phyloP scores from a whole-genome alignment of 257 asterid species.

The Nicotiana undulata region DNA sequence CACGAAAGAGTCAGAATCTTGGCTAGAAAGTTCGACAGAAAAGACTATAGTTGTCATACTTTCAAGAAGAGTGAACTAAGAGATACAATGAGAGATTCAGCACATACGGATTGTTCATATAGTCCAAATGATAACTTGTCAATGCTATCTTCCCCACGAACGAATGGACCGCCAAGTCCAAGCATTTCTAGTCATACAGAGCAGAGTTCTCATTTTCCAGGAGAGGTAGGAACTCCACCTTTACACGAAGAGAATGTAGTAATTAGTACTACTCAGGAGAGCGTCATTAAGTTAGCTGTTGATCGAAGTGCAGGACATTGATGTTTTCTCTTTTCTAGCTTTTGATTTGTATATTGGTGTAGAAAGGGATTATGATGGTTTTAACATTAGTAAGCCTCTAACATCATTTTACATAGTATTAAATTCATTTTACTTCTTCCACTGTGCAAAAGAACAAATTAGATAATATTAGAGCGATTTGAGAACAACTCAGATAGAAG shows the following conservation, averaged over 20 bases:
- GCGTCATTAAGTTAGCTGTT: not conserved
- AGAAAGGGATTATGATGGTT: not conserved
- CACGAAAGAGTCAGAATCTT: not conserved
- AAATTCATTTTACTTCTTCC: not conserved
- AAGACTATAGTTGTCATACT: conserved; percentile 36
- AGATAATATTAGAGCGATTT: too few species aligned
- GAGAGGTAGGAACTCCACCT: not conserved
- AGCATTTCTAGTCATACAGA: conserved; percentile 18
- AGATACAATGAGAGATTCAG: conserved; percentile 1
- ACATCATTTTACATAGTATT: not conserved
- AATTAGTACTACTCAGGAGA: not conserved
- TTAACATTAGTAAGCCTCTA: not conserved
- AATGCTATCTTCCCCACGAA: conserved; percentile 1
- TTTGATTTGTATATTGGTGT: not conserved
- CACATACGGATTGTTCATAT: not conserved
- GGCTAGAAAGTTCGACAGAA: conserved; percentile 18
- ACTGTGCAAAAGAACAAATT: too few species aligned
- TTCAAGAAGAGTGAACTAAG: conserved; percentile 14
- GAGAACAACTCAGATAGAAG: too few species aligned
- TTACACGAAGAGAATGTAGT: not conserved
- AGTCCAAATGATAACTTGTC: conserved; percentile 20
- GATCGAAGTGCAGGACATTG: not conserved
- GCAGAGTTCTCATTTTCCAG: not conserved
- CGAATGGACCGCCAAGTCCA: conserved; percentile 30
- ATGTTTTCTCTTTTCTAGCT: not conserved